phyloP scores from a whole-genome alignment of 805 yeast genomes.

The Clavispora vitiphila region DNA sequence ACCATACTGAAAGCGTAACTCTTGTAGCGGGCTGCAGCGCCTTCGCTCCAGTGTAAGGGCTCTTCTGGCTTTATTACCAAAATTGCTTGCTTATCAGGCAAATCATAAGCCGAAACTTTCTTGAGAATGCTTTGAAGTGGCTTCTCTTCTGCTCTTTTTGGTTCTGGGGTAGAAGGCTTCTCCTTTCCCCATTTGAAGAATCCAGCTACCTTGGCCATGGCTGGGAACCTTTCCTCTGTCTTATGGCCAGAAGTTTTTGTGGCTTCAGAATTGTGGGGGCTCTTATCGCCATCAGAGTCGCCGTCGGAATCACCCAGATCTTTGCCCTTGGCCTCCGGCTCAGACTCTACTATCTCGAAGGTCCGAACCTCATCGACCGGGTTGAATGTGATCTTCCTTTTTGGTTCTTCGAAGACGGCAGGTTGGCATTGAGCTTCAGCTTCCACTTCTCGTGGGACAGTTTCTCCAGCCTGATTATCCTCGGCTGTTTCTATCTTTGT shows the following conservation, averaged over 20 bases:
- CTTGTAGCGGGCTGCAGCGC: neutral
- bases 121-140: neutral
- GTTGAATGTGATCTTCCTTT: neutral
- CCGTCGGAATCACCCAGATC: neutral
- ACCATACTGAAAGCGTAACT: no score
- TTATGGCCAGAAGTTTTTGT: neutral
- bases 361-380: neutral
- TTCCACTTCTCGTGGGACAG: no score
- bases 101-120: neutral
- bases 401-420: neutral
- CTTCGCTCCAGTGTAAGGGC: neutral
- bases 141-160: neutral
- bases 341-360: neutral
- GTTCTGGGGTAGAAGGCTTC: neutral
- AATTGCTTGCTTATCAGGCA: neutral
- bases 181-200: neutral
- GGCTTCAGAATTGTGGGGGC: no score
- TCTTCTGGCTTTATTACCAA: neutral
- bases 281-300: neutral
- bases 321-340: neutral
- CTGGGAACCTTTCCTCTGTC: neutral
- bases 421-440: neutral
- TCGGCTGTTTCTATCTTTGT: neutral
- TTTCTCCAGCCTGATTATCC: no score
- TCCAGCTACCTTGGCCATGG: neutral